Percentiles rank a stretch among this genome's conserved stretches.
Conservation (phyloP, 2,329 filamentous ascomycete genomes). For the Monosporascus cannonballus region DNA sequence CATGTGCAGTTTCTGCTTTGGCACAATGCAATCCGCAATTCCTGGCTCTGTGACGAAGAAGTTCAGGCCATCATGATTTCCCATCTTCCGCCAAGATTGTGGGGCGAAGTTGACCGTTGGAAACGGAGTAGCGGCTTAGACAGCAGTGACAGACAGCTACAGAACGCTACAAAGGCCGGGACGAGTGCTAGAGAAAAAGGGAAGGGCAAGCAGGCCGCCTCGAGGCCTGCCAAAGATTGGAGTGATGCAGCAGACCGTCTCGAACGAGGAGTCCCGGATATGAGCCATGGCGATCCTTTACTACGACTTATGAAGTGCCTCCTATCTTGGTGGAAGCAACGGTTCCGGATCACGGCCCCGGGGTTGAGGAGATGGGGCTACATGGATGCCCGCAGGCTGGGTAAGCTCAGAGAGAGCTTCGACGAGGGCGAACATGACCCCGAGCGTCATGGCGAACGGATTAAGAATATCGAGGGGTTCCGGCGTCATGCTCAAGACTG, state of each 20-base stretch:
- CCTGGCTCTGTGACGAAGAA: slow-evolving; percentile 73
- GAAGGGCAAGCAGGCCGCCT: slow-evolving; percentile 20
- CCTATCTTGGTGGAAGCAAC: slow-evolving; percentile 82
- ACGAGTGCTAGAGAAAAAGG: slow-evolving; percentile 33
- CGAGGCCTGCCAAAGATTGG: slow-evolving; percentile 58
- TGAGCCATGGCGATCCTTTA: slow-evolving; percentile 78
- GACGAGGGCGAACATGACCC: slow-evolving; percentile 55
- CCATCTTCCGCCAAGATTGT: slow-evolving; percentile 62
- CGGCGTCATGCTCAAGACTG: slow-evolving; percentile 61
- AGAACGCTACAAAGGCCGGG: slow-evolving; percentile 29
- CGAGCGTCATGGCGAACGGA: slow-evolving; percentile 68
- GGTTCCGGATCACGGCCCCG: slow-evolving; percentile 70
- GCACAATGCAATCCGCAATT: slow-evolving; percentile 82
- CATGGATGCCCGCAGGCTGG: slow-evolving; percentile 67
- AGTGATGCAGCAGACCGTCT: slow-evolving; percentile 59
- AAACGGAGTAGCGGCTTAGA: slow-evolving; percentile 60
- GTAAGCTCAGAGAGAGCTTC: slow-evolving; percentile 67
- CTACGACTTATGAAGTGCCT: slow-evolving; percentile 70
- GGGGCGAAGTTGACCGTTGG: slow-evolving; percentile 70
- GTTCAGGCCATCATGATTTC: slow-evolving; percentile 70
- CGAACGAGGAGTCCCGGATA: slow-evolving; percentile 65
- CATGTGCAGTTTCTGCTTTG: slow-evolving; percentile 85
- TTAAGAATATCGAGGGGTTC: slow-evolving; percentile 63
- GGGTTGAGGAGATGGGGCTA: slow-evolving; percentile 88
- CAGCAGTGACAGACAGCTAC: slow-evolving; percentile 28